Evolutionary conservation across 371 early-diverging fungal genomes (phyloP).

Genomic region (Apophysomyces sp.): DNA sequence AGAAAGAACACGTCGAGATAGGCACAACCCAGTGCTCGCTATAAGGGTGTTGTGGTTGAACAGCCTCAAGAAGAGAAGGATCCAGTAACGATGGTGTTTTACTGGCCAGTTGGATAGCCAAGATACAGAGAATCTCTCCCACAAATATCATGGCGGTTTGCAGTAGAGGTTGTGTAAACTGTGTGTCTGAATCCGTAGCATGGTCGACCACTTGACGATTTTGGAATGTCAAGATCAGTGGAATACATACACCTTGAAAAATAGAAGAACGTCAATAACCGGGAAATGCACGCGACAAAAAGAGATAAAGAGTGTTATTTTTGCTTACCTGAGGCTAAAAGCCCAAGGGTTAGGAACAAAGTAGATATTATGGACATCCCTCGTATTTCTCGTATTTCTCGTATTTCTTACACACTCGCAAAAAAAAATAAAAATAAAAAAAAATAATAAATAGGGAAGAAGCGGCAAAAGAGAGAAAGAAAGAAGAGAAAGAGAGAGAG

Average conservation of each 20-base stretch:
- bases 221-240: slow-evolving; percentile 45
- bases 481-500: slow-evolving; percentile 5
- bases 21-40: slow-evolving; percentile 19
- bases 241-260: slow-evolving; percentile 40
- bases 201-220: slow-evolving; percentile 31
- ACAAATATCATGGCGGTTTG: slow-evolving; percentile 49
- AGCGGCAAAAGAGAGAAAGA: neutral
- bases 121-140: slow-evolving; percentile 45
- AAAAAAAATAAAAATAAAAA: neutral
- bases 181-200: slow-evolving; percentile 13
- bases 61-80: slow-evolving; percentile 31
- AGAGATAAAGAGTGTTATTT: neutral
- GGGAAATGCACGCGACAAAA: neutral
- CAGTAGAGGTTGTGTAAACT: slow-evolving; percentile 40
- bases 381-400: neutral
- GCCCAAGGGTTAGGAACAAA: slow-evolving; percentile 19
- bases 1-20: slow-evolving; percentile 28
- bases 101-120: slow-evolving; percentile 37
- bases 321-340: slow-evolving; percentile 18
- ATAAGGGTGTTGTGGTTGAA: slow-evolving; percentile 28
- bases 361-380: slow-evolving; percentile 19
- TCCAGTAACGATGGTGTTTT: slow-evolving; percentile 32
- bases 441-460: neutral
- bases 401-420: no score
- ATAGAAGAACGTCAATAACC: neutral